Evolutionary conservation across 352 stramenopile species (phyloP), one percentile per base, ranked within the genome.

Genomic region (Pythium dissimile): DNA sequence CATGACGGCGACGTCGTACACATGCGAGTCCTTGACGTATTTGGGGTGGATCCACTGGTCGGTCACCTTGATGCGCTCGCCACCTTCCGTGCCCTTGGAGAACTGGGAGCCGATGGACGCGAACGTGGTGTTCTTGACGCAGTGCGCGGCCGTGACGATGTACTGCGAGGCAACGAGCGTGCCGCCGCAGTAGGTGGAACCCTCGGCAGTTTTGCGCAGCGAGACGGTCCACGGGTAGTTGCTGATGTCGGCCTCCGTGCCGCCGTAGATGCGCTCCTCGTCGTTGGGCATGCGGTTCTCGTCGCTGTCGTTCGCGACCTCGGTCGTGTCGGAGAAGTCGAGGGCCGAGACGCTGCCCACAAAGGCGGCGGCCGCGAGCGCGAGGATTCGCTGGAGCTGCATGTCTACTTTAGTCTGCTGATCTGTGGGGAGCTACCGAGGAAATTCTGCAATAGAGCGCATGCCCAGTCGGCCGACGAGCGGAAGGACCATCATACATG

Each of bases 121-220:
- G 62, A 77, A 85, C 51, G 28, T 51, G 12, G 24, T 67, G 45
- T 60, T 70, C 60, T 80, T 78, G 39, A 86, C 74, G 62, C 82
- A 92, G 54, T 92, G 82, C 9, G 67, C 82, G n/a, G 82, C 82
- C 32, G 79, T 92, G 32, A 89, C 57, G 9, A 92, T 72, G 45
- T 88, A 89, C 60, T 78, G 66, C 39, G 72, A 60, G 8, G 79
- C 64, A 44, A 92, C 73, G 1, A 92, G 75, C 26, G 75, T 65
- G 15, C 75, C 82, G n/a, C 80, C 82, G 48, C 82, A 92, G 66
- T 80, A 90, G 12, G 73, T 82, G 71, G 52, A 82, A 34, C 57
- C 52, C 8, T 64, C 68, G 9, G 60, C 54, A 23, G 68, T 66
- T 62, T 75, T 67, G 45, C 78, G 78, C 24, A 88, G 54, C 56